phyloP scores from a whole-genome alignment of 768 basidiomycete species.

The Boletellus ananas region DNA sequence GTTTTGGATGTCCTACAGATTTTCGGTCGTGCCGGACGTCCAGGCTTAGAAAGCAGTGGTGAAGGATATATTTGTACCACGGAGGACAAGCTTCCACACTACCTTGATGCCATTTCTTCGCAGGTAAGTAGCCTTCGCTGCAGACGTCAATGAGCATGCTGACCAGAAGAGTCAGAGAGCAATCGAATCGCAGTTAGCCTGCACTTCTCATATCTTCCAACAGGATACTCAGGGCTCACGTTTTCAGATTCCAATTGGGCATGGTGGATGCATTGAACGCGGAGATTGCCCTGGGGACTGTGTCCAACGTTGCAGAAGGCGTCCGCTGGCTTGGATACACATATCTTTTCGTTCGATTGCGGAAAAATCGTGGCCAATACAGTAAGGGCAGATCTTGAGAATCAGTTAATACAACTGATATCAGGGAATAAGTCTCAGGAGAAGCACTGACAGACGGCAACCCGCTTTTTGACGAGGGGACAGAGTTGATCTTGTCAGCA shows the following conservation, averaged over 20 bases:
- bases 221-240: background rate
- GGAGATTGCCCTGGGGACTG: slow-evolving; percentile 92
- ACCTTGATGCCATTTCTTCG: slow-evolving; percentile 81
- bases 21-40: slow-evolving; percentile 92
- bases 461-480: slow-evolving; percentile 63
- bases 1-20: slow-evolving; percentile 96
- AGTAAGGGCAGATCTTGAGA: slow-evolving; percentile 41
- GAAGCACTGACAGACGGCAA: slow-evolving; percentile 70
- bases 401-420: slow-evolving; percentile 1
- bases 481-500: slow-evolving; percentile 61
- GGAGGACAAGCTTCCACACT: slow-evolving; percentile 88
- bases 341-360: slow-evolving; percentile 93
- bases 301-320: slow-evolving; percentile 80
- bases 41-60: slow-evolving; percentile 85
- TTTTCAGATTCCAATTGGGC: slow-evolving; percentile 67
- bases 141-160: background rate
- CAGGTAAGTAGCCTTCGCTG: slow-evolving; percentile 50
- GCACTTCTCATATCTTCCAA: background rate
- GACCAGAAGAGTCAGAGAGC: slow-evolving; percentile 55
- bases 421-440: slow-evolving; percentile 60
- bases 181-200: slow-evolving; percentile 87
- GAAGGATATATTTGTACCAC: slow-evolving; percentile 97
- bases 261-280: slow-evolving; percentile 92
- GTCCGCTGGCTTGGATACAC: slow-evolving; percentile 97
- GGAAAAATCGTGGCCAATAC: slow-evolving; percentile 83